Conservation (phyloP, 352 stramenopile species). For the Peronosclerospora sorghi region DNA sequence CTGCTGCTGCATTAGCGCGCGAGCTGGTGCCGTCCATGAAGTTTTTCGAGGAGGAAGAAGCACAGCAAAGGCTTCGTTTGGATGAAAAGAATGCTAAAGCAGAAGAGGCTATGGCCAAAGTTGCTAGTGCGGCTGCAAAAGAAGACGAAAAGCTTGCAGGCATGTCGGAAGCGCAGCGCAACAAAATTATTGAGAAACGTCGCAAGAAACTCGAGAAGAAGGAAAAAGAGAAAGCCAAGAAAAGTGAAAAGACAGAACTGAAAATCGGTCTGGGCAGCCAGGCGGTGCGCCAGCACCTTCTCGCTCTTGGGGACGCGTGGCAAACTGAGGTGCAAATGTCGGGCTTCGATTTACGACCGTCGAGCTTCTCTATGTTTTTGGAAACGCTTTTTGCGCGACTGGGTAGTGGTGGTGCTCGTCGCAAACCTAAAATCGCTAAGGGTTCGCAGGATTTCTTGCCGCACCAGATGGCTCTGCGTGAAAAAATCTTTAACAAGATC, state of each 20-base stretch:
- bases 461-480: conserved; percentile 93
- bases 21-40: conserved; percentile 42
- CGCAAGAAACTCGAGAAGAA: conserved; percentile 82
- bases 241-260: conserved; percentile 50
- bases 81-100: conserved; percentile 52
- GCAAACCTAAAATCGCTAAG: conserved; percentile 82
- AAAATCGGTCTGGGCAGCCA: conserved; percentile 57
- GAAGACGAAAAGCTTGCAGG: conserved; percentile 74
- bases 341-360: conserved; percentile 53
- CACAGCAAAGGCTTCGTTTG: conserved; percentile 35
- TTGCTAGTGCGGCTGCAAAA: conserved; percentile 58
- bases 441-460: conserved; percentile 94
- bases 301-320: conserved; percentile 19
- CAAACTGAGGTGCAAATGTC: conserved; percentile 15
- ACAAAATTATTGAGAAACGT: conserved; percentile 68
- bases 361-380: conserved; percentile 31
- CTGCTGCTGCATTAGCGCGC: conserved; percentile 22
- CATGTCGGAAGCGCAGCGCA: conserved; percentile 64
- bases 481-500: conserved; percentile 96
- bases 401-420: conserved; percentile 56
- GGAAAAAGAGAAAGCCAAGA: conserved; percentile 68
- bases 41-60: conserved; percentile 55
- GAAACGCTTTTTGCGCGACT: conserved; percentile 60
- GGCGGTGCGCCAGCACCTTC: conserved; percentile 42
- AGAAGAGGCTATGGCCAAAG: conserved; percentile 56